A percentile compares a stretch with the other conserved stretches of the same genome.
These are phyloP conservation scores for Serendipita indica DNA, from an alignment of 768 basidiomycete genomes.

Conservation along the genomic window DNA sequence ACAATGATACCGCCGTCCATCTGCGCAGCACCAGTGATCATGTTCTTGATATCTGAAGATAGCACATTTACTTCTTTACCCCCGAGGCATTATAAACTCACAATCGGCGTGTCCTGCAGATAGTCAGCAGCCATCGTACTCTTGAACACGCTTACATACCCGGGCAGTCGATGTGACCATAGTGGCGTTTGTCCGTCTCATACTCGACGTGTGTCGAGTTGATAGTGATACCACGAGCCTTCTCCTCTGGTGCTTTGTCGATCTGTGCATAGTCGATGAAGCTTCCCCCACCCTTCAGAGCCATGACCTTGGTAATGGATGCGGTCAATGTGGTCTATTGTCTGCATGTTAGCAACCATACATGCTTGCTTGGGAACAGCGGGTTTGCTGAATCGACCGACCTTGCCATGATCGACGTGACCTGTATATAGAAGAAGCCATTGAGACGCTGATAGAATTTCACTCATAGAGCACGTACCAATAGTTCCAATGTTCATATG, in stretches of 20 bases:
- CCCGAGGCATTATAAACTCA: conserved; percentile 28
- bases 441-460: neutral
- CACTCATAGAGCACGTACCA: conserved; percentile 28
- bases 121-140: neutral
- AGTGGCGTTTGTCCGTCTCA: conserved; percentile 78
- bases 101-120: conserved; percentile 69
- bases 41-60: conserved; percentile 80
- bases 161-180: conserved; percentile 96
- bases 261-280: conserved; percentile 97
- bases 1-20: conserved; percentile 91
- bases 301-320: conserved; percentile 86
- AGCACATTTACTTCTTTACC: conserved; percentile 8
- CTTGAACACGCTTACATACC: conserved; percentile 24
- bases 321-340: conserved; percentile 74
- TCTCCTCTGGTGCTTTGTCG: conserved; percentile 99
- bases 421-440: conserved; percentile 24
- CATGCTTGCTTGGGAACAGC: neutral
- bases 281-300: conserved; percentile 53
- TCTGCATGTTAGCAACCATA: neutral
- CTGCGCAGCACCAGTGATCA: conserved; percentile 97
- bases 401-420: conserved; percentile 93
- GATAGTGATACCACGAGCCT: conserved; percentile 98
- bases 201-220: conserved; percentile 98
- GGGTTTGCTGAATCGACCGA: neutral
- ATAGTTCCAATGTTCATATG: conserved; percentile 96